These are phyloP conservation scores for Berberis vulgaris DNA, from an alignment of 164 flowering plant genomes.

Conservation along the genomic window DNA sequence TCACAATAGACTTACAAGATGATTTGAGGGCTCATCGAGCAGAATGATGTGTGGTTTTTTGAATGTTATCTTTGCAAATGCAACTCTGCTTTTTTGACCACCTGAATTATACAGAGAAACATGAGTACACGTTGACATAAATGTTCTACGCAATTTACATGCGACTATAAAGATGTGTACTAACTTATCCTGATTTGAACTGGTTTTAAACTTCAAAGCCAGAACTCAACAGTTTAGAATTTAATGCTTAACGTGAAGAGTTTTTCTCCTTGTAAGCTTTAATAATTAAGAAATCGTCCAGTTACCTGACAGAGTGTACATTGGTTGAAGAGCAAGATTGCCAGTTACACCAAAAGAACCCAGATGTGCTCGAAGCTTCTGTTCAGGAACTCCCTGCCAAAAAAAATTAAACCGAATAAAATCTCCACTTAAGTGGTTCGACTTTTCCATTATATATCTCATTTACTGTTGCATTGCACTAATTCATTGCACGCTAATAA, in stretches of 20 bases:
- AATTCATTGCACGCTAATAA: no score
- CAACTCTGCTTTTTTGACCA: slow-evolving; percentile 99
- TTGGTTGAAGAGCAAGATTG: slow-evolving; percentile 98
- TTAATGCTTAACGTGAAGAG: no score
- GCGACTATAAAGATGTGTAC: no score
- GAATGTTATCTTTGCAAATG: slow-evolving; percentile 98
- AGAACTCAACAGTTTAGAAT: no score
- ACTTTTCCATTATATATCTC: no score
- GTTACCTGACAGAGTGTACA: slow-evolving; percentile 97
- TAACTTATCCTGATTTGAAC: no score
- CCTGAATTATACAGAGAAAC: slow-evolving; percentile 32
- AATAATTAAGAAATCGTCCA: no score
- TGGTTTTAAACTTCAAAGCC: no score
- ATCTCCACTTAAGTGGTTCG: no score
- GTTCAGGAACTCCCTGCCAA: slow-evolving; percentile 94
- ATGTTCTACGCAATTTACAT: no score
- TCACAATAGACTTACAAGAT: slow-evolving; percentile 58
- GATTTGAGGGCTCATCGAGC: slow-evolving; percentile 99
- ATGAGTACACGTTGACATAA: not conserved
- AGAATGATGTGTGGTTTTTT: slow-evolving; percentile 92
- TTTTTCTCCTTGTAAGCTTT: no score
- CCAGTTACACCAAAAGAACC: slow-evolving; percentile 99
- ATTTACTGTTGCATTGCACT: no score
- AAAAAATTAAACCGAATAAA: slow-evolving; percentile 3
- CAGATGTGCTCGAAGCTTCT: slow-evolving; percentile 88